Evolutionary conservation across 306 rosid species (phyloP), one percentile per base, ranked within the genome.

Genomic region (Cyamopsis tetragonoloba): DNA sequence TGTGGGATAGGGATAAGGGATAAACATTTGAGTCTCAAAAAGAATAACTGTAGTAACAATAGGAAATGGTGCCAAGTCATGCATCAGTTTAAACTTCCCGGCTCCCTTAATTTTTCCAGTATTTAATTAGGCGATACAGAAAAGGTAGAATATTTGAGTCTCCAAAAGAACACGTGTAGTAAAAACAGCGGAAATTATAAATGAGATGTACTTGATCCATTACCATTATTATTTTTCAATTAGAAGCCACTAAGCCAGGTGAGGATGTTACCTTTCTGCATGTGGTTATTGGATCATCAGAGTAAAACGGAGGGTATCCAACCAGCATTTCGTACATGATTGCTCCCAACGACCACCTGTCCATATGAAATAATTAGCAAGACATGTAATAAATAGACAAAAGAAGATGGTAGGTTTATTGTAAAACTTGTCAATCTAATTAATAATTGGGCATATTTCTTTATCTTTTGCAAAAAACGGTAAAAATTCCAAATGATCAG

Each of bases 301-400:
- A 80, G 82, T 88, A 93, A 82, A 93, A 93, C 77, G 98, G 98
- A 71, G 98, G 97, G 62, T 88, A 93, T 42, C 98, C 98, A 68
- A 93, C 88, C 72, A 93, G 95, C 98, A 93, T 93, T 85, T 93
- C 98, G 31, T 93, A 93, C 96, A 93, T 80, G 72, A 93, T 93
- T 28, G 98, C 98, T 70, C 98, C 98, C 12, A 93, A 72, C 26
- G 98, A 93, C 98, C 98, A 93, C 98, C 98, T 93, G 76, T 73
- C 60, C 80, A 66, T 28, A 61, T 39, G 62, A 78, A 65, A 66
- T 39, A 46, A 57, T 38, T 51, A 42, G 48, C 5, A 24, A n/a
- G 59, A 73, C 42, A 69, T 57, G 70, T 61, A 49, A 49, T 31
- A 5, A 48, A 72, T 73, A 63, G 22, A 64, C 30, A 61, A 59